Conservation (phyloP, 805 yeast species). For the Yamadazyma tumulicola region DNA sequence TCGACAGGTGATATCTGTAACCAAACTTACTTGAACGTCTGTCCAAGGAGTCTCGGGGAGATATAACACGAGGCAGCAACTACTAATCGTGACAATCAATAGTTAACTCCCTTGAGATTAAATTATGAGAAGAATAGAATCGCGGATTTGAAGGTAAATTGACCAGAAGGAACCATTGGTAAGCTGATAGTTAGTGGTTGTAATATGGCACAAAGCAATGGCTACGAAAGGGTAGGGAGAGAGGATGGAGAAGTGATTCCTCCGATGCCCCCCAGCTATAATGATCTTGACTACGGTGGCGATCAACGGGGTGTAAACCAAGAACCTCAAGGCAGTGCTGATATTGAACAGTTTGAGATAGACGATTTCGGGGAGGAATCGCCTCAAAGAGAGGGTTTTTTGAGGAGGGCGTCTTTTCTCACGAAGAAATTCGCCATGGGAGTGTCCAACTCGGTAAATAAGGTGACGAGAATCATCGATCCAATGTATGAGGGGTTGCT, state of each 20-base stretch:
- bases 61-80: too few relatives aligned
- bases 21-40: too few relatives aligned
- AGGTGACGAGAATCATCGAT: conserved; percentile 44
- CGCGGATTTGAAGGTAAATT: too few relatives aligned
- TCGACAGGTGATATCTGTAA: too few relatives aligned
- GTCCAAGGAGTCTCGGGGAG: too few relatives aligned
- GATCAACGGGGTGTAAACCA: background rate
- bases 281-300: conserved; percentile 6
- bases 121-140: too few relatives aligned
- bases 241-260: conserved; percentile 9
- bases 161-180: too few relatives aligned
- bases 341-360: conserved; percentile 15
- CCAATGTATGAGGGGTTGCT: conserved; percentile 50
- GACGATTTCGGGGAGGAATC: conserved; percentile 15
- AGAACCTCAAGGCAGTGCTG: conserved; percentile 3
- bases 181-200: too few relatives aligned
- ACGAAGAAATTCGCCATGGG: conserved; percentile 11
- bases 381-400: conserved; percentile 19
- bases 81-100: too few relatives aligned
- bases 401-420: conserved; percentile 32
- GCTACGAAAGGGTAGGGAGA: conserved; percentile 7
- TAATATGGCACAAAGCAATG: background rate
- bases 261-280: conserved; percentile 13
- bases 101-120: too few relatives aligned
- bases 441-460: conserved; percentile 25